These are phyloP conservation scores for Pythium phragmiticola DNA, from an alignment of 352 stramenopile genomes.

Conservation along the genomic window DNA sequence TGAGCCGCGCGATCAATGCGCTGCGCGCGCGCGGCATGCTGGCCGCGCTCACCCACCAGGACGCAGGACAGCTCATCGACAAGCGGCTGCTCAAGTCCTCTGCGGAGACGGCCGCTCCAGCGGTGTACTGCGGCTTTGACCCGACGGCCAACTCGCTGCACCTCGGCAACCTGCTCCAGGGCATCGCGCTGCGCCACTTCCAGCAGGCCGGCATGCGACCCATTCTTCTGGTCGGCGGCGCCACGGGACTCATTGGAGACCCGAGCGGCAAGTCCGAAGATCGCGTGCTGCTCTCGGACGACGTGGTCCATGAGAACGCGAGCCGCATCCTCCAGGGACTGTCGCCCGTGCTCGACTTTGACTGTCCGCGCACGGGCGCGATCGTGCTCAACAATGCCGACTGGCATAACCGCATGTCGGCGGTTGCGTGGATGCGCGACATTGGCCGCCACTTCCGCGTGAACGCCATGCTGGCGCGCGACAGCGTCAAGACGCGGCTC, in stretches of 20 bases:
- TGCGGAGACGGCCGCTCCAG: constrained; percentile 33
- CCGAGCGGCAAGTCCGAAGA: constrained; percentile 98
- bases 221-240: constrained; percentile 87
- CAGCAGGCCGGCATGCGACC: constrained; percentile 85
- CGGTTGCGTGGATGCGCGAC: constrained; percentile 97
- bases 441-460: constrained; percentile 97
- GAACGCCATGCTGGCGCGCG: constrained; percentile 98
- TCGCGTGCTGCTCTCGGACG: constrained; percentile 93
- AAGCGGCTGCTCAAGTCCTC: constrained; percentile 30
- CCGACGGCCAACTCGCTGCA: constrained; percentile 92
- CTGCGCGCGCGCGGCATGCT: constrained; percentile 74
- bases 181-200: constrained; percentile 87
- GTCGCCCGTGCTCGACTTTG: constrained; percentile 94
- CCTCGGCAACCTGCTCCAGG: constrained; percentile 87
- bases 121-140: constrained; percentile 90
- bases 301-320: constrained; percentile 90
- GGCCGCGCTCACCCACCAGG: constrained; percentile 65
- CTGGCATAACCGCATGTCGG: constrained; percentile 94
- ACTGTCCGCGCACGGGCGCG: constrained; percentile 83
- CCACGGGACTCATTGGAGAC: constrained; percentile 96
- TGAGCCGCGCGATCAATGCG: constrained; percentile 67
- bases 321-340: constrained; percentile 91
- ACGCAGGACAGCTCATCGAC: constrained; percentile 56
- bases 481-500: constrained; percentile 97
- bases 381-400: constrained; percentile 98